Conservation (phyloP, 176 grass and related monocot genomes). For the Phoenix roebelenii region DNA sequence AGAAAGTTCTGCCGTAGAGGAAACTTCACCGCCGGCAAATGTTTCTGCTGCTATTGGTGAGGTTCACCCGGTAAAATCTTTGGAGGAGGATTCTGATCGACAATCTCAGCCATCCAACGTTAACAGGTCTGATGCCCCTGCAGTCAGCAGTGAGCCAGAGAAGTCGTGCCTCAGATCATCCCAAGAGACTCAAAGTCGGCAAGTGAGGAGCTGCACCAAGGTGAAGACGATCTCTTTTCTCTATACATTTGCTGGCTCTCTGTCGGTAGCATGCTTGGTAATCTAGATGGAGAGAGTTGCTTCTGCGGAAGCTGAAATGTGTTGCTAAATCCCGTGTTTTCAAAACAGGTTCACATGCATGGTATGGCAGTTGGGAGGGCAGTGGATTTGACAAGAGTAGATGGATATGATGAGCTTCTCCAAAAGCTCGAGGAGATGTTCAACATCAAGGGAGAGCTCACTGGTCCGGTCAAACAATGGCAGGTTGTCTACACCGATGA, state of each 20-base stretch:
- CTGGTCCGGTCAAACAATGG: conserved; percentile 50
- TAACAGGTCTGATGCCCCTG: conserved; percentile 41
- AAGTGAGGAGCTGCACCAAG: conserved; percentile 94
- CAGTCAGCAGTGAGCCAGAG: conserved; percentile 34
- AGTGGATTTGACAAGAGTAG: conserved; percentile 71
- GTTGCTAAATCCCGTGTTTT: neutral
- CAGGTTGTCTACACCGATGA: conserved; percentile 72
- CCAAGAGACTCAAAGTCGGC: conserved; percentile 51
- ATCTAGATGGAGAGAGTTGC: too few relatives aligned
- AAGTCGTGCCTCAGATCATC: conserved; percentile 13
- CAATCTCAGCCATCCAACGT: conserved; percentile 42
- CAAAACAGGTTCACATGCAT: conserved; percentile 75
- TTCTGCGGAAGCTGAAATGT: too few relatives aligned
- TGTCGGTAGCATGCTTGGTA: too few relatives aligned
- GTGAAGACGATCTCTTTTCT: conserved; percentile 23
- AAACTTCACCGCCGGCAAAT: conserved; percentile 13
- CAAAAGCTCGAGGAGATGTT: conserved; percentile 82
- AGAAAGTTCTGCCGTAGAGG: conserved; percentile 34
- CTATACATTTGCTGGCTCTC: neutral
- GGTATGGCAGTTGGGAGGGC: conserved; percentile 90
- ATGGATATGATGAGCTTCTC: conserved; percentile 48
- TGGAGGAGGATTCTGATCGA: conserved; percentile 31
- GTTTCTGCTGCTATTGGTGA: conserved; percentile 22
- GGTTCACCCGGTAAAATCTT: conserved; percentile 29
- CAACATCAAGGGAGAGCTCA: conserved; percentile 53